Evolutionary conservation across 1,284 basidiomycete genomes (phyloP).

Genomic region (Sporisorium iseilematis-ciliati): DNA sequence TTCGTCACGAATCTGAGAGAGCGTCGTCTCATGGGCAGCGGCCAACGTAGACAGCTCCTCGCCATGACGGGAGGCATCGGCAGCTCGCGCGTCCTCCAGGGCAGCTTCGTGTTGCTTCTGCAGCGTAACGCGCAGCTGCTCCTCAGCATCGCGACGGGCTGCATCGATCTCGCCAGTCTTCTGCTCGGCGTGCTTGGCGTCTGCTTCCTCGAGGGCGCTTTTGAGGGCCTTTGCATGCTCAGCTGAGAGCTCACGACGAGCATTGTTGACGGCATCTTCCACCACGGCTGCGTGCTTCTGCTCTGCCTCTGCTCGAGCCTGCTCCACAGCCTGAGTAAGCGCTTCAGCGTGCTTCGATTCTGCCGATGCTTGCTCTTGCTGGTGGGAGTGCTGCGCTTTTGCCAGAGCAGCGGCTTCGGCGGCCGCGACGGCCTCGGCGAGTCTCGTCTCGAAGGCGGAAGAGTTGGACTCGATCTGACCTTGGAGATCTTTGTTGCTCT

Average conservation of each 20-base stretch:
- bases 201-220: slow-evolving; percentile 25
- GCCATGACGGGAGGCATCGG: slow-evolving; percentile 23
- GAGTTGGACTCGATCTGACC: slow-evolving; percentile 24
- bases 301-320: slow-evolving; percentile 30
- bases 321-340: slow-evolving; percentile 22
- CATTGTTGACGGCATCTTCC: slow-evolving; percentile 36
- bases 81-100: slow-evolving; percentile 23
- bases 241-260: slow-evolving; percentile 39
- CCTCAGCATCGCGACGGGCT: slow-evolving; percentile 35
- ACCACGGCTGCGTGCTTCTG: slow-evolving; percentile 41
- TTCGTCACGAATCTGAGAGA: slow-evolving; percentile 22
- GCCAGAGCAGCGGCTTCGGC: slow-evolving; percentile 42
- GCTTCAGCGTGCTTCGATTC: slow-evolving; percentile 21
- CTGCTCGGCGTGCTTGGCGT: slow-evolving; percentile 31
- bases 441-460: slow-evolving; percentile 19
- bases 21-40: slow-evolving; percentile 30
- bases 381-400: slow-evolving; percentile 17
- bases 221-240: slow-evolving; percentile 39
- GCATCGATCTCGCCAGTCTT: slow-evolving; percentile 28
- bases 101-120: slow-evolving; percentile 31
- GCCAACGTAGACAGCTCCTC: slow-evolving; percentile 33
- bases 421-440: slow-evolving; percentile 52
- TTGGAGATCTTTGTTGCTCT: slow-evolving; percentile 18
- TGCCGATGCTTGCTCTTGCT: slow-evolving; percentile 18
- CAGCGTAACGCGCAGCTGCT: slow-evolving; percentile 22